These are phyloP conservation scores for Rhodotorula diobovata DNA, from an alignment of 768 basidiomycete species.

Conservation along the genomic window DNA sequence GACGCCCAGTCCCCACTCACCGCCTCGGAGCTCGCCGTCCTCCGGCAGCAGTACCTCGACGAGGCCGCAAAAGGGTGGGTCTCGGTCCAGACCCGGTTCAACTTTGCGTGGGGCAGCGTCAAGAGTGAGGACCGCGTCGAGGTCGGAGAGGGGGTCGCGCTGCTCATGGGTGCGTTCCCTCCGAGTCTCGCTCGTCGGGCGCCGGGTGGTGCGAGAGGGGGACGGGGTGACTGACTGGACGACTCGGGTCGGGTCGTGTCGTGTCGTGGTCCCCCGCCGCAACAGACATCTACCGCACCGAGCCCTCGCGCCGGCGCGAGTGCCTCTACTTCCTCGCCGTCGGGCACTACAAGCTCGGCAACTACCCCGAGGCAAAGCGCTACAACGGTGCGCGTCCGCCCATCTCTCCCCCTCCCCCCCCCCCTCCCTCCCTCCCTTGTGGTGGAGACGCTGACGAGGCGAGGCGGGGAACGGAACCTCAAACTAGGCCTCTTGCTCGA, in stretches of 20 bases:
- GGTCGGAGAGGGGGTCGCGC: slow-evolving; percentile 83
- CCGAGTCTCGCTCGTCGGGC: not conserved
- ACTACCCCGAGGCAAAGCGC: slow-evolving; percentile 82
- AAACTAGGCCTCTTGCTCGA: slow-evolving; percentile 70
- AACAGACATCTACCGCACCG: slow-evolving; percentile 91
- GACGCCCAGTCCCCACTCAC: slow-evolving; percentile 34
- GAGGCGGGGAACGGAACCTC: not conserved
- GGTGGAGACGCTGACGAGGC: not conserved
- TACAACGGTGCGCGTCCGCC: slow-evolving; percentile 72
- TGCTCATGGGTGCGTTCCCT: slow-evolving; percentile 71
- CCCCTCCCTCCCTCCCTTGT: too few species aligned
- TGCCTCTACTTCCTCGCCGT: slow-evolving; percentile 94
- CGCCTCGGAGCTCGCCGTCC: slow-evolving; percentile 28
- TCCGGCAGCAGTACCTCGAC: slow-evolving; percentile 44
- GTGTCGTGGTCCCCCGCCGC: too few species aligned
- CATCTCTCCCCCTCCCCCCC: not conserved
- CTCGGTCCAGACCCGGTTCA: slow-evolving; percentile 93
- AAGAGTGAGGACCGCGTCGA: slow-evolving; percentile 80
- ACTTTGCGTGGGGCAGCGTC: slow-evolving; percentile 85
- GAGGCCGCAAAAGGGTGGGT: slow-evolving; percentile 77
- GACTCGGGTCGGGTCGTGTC: too few species aligned
- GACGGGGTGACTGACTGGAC: too few species aligned
- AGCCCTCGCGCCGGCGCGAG: slow-evolving; percentile 80
- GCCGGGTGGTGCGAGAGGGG: not conserved
- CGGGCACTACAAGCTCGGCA: slow-evolving; percentile 93